Percentiles rank a stretch among this genome's conserved stretches.
These are phyloP conservation scores for Pholiota molesta DNA, from an alignment of 768 basidiomycete genomes.

Conservation along the genomic window DNA sequence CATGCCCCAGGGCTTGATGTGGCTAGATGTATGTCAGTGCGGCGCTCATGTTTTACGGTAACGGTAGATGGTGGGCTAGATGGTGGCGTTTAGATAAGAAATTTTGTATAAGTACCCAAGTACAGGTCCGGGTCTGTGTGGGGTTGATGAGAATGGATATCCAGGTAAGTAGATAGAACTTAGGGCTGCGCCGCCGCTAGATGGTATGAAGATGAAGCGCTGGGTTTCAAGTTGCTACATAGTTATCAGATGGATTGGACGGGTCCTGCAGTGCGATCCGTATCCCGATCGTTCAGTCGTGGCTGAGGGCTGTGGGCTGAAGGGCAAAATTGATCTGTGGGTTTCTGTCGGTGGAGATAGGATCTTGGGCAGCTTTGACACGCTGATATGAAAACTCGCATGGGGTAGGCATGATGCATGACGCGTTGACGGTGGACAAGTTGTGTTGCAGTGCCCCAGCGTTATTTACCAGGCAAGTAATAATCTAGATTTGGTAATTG, in stretches of 20 bases:
- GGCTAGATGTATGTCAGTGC: background rate
- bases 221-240: no score
- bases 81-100: conserved; percentile 2
- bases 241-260: no score
- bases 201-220: background rate
- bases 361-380: background rate
- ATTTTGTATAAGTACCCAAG: background rate
- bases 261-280: background rate
- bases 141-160: background rate
- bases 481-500: background rate
- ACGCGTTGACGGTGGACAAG: background rate
- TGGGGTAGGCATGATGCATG: no score
- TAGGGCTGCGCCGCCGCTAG: background rate
- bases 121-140: background rate
- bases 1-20: background rate
- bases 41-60: background rate
- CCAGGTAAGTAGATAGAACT: background rate
- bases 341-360: background rate
- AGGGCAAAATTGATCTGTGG: background rate
- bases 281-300: background rate
- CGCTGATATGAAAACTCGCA: background rate
- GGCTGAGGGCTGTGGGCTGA: background rate
- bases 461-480: background rate
- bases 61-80: background rate
- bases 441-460: background rate